Evolutionary conservation across 768 basidiomycete species (phyloP).

Genomic region (Termitomyces sp.): DNA sequence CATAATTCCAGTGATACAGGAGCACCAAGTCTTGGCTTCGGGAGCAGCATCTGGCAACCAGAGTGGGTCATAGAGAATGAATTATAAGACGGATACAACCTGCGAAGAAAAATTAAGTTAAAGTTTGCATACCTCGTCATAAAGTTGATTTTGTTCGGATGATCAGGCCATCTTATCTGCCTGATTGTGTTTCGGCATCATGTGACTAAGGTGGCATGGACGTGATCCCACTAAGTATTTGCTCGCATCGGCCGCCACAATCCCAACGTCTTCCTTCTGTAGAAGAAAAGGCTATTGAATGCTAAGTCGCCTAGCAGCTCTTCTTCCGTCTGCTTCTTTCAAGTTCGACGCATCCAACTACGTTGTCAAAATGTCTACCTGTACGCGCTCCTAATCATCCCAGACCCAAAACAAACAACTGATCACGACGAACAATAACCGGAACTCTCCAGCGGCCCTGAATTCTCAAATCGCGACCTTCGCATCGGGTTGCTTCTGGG

Average conservation of each 20-base stretch:
- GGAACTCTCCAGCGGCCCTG: constrained; percentile 8
- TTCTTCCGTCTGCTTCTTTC: constrained; percentile 14
- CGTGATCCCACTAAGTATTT: neutral
- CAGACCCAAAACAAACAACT: neutral
- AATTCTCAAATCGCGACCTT: constrained; percentile 37
- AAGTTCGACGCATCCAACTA: constrained; percentile 32
- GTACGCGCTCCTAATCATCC: constrained; percentile 15
- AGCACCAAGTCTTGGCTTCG: neutral
- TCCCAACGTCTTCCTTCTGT: neutral
- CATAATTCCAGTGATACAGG: neutral
- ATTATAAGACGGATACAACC: neutral
- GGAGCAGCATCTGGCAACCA: neutral
- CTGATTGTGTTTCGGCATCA: neutral
- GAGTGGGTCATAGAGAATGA: neutral
- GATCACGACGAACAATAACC: neutral
- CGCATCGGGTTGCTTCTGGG: constrained; percentile 78
- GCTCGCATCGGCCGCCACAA: neutral
- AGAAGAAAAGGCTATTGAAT: constrained; percentile 9
- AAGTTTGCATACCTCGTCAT: too few relatives aligned
- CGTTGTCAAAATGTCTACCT: constrained; percentile 33
- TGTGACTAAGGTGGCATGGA: neutral
- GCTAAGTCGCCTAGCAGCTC: constrained; percentile 21
- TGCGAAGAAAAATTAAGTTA: neutral
- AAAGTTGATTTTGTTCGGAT: too few relatives aligned
- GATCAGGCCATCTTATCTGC: too few relatives aligned